A percentile compares a stretch with the other conserved stretches of the same genome.
Evolutionary conservation across 768 basidiomycete species (phyloP).

Genomic region (Chiua virens): DNA sequence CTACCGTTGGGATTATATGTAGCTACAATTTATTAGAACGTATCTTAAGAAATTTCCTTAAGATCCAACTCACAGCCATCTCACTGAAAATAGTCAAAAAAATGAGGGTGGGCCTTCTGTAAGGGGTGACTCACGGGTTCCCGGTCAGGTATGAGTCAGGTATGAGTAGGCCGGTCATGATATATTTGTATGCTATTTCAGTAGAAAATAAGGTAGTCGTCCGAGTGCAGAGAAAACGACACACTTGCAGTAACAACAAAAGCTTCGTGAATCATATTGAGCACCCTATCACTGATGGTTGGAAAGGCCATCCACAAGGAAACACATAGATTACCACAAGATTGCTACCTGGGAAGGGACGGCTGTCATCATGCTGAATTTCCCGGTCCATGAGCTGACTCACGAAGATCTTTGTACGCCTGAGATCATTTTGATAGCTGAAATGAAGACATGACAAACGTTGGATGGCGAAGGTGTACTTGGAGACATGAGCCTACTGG

Average conservation of each 20-base stretch:
- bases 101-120: no score
- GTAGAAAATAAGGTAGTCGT: no score
- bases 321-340: neutral
- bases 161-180: neutral
- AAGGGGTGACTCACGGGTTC: neutral
- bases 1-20: neutral
- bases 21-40: neutral
- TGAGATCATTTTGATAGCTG: neutral
- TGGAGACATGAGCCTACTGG: neutral
- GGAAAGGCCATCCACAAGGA: neutral
- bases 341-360: neutral
- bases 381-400: neutral
- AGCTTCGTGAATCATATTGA: neutral
- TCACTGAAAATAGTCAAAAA: neutral
- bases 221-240: neutral
- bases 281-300: neutral
- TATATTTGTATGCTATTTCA: neutral
- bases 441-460: neutral
- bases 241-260: neutral
- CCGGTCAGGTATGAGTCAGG: neutral
- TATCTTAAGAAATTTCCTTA: no score
- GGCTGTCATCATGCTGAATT: neutral
- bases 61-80: neutral
- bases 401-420: neutral
- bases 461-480: no score